phyloP scores from a whole-genome alignment of 345 rosid species.

The Salix arbutifolia region DNA sequence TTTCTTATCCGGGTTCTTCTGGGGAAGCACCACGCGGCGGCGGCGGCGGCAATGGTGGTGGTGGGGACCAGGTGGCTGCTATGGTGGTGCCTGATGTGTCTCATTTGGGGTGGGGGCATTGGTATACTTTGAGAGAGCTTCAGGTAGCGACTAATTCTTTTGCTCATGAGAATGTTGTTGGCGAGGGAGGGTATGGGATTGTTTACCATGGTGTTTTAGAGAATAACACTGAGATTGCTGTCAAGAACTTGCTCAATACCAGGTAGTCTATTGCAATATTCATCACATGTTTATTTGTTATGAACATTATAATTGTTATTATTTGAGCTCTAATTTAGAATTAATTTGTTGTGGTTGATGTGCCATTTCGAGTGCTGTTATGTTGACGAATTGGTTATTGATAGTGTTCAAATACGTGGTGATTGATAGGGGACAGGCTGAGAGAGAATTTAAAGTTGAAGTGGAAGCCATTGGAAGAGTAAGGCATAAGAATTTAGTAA shows the following conservation, averaged over 20 bases:
- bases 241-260: conserved; percentile 86
- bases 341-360: neutral
- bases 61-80: conserved; percentile 22
- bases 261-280: conserved; percentile 38
- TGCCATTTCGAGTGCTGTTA: neutral
- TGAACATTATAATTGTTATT: neutral
- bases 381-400: neutral
- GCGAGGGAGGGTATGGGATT: conserved; percentile 95
- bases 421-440: conserved; percentile 80
- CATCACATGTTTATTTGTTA: neutral
- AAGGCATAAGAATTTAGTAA: conserved; percentile 83
- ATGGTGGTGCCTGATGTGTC: conserved; percentile 49
- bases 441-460: conserved; percentile 87
- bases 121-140: conserved; percentile 77
- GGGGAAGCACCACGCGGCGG: conserved; percentile 29
- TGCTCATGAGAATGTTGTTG: conserved; percentile 72
- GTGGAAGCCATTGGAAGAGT: conserved; percentile 95
- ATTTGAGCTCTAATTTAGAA: neutral
- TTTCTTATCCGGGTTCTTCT: conserved; percentile 40
- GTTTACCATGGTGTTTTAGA: conserved; percentile 73
- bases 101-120: conserved; percentile 55
- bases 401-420: neutral
- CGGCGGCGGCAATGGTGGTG: conserved; percentile 22
- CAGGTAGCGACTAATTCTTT: conserved; percentile 69
- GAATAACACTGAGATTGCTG: conserved; percentile 67